Conservation (phyloP, 2,329 filamentous ascomycete genomes). For the Aspergillus vadensis region DNA sequence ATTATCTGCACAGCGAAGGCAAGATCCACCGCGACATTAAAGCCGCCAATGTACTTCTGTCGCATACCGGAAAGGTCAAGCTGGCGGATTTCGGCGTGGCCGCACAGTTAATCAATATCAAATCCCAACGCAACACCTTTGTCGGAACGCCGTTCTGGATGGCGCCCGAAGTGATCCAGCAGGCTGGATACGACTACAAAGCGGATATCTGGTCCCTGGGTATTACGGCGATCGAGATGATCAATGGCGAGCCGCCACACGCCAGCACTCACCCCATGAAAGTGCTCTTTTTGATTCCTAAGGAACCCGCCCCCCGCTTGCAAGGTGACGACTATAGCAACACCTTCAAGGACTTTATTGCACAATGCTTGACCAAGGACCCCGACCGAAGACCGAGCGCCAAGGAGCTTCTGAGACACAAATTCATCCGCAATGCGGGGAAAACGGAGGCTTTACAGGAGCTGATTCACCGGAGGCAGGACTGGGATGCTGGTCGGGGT, state of each 20-base stretch:
- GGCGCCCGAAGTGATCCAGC: constrained; percentile 92
- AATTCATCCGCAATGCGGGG: constrained; percentile 83
- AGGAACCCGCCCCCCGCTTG: constrained; percentile 78
- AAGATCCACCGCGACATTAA: constrained; percentile 98
- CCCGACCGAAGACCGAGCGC: constrained; percentile 81
- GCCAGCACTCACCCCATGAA: constrained; percentile 90
- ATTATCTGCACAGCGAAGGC: constrained; percentile 89
- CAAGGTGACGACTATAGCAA: constrained; percentile 79
- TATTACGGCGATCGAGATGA: constrained; percentile 88
- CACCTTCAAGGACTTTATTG: constrained; percentile 92
- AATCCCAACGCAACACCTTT: constrained; percentile 95
- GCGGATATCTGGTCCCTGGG: constrained; percentile 92
- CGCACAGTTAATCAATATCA: constrained; percentile 94
- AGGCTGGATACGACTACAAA: constrained; percentile 81
- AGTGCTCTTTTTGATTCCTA: constrained; percentile 86
- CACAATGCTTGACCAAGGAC: constrained; percentile 89
- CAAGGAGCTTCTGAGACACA: constrained; percentile 82
- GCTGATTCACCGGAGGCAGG: constrained; percentile 76
- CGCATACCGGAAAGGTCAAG: constrained; percentile 86
- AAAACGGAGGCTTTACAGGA: constrained; percentile 88
- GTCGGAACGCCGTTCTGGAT: constrained; percentile 98
- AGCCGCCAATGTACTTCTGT: constrained; percentile 93
- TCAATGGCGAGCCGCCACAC: constrained; percentile 84
- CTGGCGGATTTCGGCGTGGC: constrained; percentile 96
- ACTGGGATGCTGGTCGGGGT: constrained; percentile 74